These are phyloP conservation scores for Candida sp. DNA, from an alignment of 1,139 yeast species.

Conservation along the genomic window DNA sequence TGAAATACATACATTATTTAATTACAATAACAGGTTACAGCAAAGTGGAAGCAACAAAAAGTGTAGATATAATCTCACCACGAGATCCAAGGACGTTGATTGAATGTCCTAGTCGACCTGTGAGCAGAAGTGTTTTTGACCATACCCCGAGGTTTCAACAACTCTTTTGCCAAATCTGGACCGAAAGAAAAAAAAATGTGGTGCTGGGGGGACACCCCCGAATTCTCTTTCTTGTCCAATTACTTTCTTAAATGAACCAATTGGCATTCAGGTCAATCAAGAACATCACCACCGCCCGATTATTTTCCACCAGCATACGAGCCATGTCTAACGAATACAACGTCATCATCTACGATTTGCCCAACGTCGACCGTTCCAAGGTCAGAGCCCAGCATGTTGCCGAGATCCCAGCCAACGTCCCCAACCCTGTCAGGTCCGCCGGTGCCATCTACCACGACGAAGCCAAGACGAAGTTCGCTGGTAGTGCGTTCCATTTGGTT, in stretches of 20 bases:
- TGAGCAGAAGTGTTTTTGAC: neutral
- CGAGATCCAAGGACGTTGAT: too few species aligned
- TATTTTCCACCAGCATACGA: slow-evolving; percentile 9
- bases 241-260: slow-evolving; percentile 3
- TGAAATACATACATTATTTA: neutral
- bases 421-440: slow-evolving; percentile 64
- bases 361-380: slow-evolving; percentile 59
- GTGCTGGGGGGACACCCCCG: neutral
- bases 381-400: slow-evolving; percentile 65
- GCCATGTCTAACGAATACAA: slow-evolving; percentile 54
- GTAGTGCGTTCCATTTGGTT: slow-evolving; percentile 65
- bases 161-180: neutral
- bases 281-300: neutral
- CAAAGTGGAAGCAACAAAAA: neutral
- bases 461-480: slow-evolving; percentile 63
- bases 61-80: neutral
- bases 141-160: neutral
- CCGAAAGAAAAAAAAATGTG: too few species aligned
- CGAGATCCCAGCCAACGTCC: slow-evolving; percentile 52
- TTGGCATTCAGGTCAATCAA: neutral
- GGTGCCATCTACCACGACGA: slow-evolving; percentile 65
- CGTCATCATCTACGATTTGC: slow-evolving; percentile 74
- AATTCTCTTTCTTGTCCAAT: neutral
- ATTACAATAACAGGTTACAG: neutral
- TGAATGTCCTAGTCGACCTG: too few species aligned